Percentiles rank a stretch among this genome's conserved stretches.
phyloP scores from a whole-genome alignment of 2,329 filamentous ascomycete genomes.

The Claviceps fusiformis region DNA sequence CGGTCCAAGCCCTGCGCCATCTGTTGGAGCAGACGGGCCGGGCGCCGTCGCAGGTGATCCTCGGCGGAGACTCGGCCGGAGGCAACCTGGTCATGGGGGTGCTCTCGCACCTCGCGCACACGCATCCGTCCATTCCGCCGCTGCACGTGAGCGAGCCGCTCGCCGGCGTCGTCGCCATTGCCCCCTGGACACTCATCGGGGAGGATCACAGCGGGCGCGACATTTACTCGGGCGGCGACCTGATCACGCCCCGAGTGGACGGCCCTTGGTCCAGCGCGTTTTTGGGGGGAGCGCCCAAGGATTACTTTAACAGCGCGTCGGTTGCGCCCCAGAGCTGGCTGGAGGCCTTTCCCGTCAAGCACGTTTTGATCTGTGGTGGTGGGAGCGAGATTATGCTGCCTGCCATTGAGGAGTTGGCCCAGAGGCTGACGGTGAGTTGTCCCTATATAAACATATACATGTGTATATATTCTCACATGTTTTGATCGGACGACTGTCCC shows the following conservation, averaged over 20 bases:
- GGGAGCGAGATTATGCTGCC: constrained; percentile 11
- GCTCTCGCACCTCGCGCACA: constrained; percentile 11
- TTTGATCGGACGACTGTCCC: not conserved
- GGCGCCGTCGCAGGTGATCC: constrained; percentile 6
- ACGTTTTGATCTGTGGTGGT: constrained; percentile 9
- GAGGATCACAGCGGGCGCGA: constrained; percentile 4
- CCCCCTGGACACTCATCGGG: constrained; percentile 10
- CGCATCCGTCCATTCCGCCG: constrained; percentile 9
- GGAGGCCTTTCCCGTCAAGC: constrained; percentile 8
- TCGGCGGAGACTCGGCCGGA: constrained; percentile 13
- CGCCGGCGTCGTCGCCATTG: constrained; percentile 7
- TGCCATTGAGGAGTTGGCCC: constrained; percentile 7
- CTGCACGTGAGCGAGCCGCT: constrained; percentile 8
- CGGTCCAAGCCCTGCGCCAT: constrained; percentile 10
- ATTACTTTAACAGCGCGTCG: constrained; percentile 10
- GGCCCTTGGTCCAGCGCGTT: constrained; percentile 7
- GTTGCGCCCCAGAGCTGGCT: constrained; percentile 11
- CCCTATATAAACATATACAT: too few relatives aligned
- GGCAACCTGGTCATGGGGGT: constrained; percentile 11
- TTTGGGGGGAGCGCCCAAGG: constrained; percentile 6
- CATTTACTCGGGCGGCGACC: constrained; percentile 9
- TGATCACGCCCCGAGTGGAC: constrained; percentile 8
- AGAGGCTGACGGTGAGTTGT: constrained; percentile 9
- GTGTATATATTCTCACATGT: too few relatives aligned
- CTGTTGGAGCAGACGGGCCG: constrained; percentile 6